Percentiles rank a stretch among this genome's conserved stretches.
These are phyloP conservation scores for Quercus suber DNA, from an alignment of 306 rosid species.

Conservation along the genomic window DNA sequence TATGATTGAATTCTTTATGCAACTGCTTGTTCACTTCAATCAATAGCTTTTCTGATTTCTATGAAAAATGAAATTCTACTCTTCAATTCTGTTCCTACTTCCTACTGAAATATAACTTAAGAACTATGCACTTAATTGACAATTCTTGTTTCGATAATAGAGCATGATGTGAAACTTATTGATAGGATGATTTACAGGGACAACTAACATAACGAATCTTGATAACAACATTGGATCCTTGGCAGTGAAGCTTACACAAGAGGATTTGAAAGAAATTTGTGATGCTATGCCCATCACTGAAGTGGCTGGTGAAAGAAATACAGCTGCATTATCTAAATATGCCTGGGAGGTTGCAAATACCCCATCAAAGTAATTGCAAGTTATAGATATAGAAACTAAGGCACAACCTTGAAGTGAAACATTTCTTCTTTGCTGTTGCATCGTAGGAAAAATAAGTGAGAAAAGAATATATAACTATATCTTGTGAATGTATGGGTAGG, in stretches of 20 bases:
- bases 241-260: slow-evolving; percentile 53
- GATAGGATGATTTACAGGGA: slow-evolving; percentile 40
- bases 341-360: slow-evolving; percentile 54
- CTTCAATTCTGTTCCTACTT: neutral
- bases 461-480: too few species aligned
- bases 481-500: too few species aligned
- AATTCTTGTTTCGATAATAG: neutral
- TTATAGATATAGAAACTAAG: neutral
- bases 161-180: slow-evolving; percentile 11
- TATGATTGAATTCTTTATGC: neutral
- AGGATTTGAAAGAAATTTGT: slow-evolving; percentile 53
- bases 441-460: too few species aligned
- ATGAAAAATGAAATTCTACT: neutral
- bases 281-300: slow-evolving; percentile 53
- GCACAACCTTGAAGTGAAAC: neutral
- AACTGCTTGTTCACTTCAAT: neutral
- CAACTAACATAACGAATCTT: slow-evolving; percentile 57
- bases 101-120: neutral
- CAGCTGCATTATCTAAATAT: slow-evolving; percentile 18
- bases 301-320: slow-evolving; percentile 53
- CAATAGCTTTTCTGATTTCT: neutral
- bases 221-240: slow-evolving; percentile 58
- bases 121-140: neutral
- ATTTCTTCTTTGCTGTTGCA: too few species aligned
- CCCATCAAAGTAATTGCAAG: slow-evolving; percentile 35